Base-by-base conservation (phyloP, 805 yeast genomes). In the Pichia deserticola region DNA sequence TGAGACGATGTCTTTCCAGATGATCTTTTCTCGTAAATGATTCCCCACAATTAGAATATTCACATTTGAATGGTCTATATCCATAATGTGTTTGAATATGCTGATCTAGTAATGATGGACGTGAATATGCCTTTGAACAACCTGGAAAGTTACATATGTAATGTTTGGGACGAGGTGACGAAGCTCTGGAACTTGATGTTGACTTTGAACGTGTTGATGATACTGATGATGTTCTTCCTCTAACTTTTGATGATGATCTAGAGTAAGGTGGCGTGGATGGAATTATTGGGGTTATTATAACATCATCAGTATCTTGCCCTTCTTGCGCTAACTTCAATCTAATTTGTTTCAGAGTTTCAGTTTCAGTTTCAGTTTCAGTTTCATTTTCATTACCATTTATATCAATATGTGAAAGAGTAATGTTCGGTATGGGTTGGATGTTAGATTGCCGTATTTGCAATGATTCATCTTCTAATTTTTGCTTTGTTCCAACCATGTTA, bases 81-180 rank as follows among this genome's bases (percentile, higher is more conserved):
- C 80, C 78, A 5, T 89, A 79, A 64, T 89, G 97, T 1, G 89
- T 73, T 56, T 89, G 74, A 63, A 74, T 68, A 65, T 89, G 99
- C 59, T 88, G 96, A 36, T 83, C 86, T 45, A 93, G 70, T 10
- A 89, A 71, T 1, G 95, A 82, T 0, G 97, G 97, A 44, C 92
- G 74, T 6, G 85, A 70, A 59, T 89, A 92, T 1, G 86, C 76
- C 63, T 89, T 92, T 33, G 68, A 76, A 60, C 98, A 93, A 3
- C 77, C 83, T 6, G 72, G 76, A 51, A 71, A 76, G 20, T 74
- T 76, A 64, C 98, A 92, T 11, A 64, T 59, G 60, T 84, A 84
- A 28, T 65, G 71, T 59, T 87, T 89, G 0, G 78, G 75, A 46
- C 89, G 70, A 1, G 75, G 70, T 10, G 76, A 65, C 5, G 74